phyloP scores from a whole-genome alignment of 2,329 filamentous ascomycete species.

The Penicillium sp. region DNA sequence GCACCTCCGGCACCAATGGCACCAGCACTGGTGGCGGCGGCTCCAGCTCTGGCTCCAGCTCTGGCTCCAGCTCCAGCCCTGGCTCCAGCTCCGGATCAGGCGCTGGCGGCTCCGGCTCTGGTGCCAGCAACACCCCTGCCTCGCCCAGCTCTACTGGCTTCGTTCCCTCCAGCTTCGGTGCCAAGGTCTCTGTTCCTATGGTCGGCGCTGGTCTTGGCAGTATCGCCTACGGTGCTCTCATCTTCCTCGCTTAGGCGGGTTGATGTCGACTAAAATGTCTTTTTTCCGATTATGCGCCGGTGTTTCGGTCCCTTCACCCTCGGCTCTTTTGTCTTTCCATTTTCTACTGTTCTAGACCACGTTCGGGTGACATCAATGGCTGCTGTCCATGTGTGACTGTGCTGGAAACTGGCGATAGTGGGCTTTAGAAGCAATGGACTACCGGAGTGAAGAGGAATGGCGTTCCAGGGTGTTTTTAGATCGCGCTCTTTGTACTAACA shows the following conservation, averaged over 20 bases:
- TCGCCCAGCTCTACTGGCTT: conserved; percentile 21
- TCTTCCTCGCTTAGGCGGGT: conserved; percentile 30
- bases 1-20: not conserved
- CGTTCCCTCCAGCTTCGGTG: conserved; percentile 28
- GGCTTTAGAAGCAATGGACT: not conserved
- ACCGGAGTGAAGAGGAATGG: conserved; percentile 7
- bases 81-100: not conserved
- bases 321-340: not conserved
- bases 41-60: not conserved
- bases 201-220: conserved; percentile 25
- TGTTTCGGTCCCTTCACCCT: not conserved
- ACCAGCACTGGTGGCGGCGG: too few relatives aligned
- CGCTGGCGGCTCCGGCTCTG: conserved; percentile 9
- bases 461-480: conserved; percentile 15
- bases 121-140: conserved; percentile 14
- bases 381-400: conserved; percentile 8
- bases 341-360: not conserved
- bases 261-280: conserved; percentile 3
- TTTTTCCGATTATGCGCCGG: not conserved
- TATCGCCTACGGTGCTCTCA: conserved; percentile 21
- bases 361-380: conserved; percentile 2
- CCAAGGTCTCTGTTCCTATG: conserved; percentile 28
- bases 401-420: not conserved
- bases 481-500: conserved; percentile 3
- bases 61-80: not conserved